Evolutionary conservation across 208 protist species (phyloP).

Genomic region (Leishmania major): DNA sequence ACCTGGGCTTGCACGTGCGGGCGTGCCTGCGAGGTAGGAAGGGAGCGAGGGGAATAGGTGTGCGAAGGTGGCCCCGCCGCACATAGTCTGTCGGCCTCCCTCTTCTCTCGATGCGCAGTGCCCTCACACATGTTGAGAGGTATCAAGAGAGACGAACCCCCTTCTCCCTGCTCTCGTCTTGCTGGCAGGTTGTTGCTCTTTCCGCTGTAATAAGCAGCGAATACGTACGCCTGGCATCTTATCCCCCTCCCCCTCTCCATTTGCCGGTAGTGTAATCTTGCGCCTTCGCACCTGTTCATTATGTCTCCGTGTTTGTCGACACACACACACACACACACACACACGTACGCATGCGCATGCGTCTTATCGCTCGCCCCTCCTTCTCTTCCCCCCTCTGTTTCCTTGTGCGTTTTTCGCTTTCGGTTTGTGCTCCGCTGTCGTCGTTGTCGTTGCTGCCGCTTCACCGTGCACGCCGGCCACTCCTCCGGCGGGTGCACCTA

Average conservation of each 20-base stretch:
- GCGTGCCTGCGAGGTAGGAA: background rate
- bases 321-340: background rate
- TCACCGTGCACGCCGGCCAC: background rate
- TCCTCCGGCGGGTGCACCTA: background rate
- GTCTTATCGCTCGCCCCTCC: background rate
- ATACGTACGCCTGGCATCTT: background rate
- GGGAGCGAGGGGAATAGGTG: background rate
- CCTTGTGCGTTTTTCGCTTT: background rate
- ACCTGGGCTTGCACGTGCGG: background rate
- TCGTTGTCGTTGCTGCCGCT: background rate
- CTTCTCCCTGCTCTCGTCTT: background rate
- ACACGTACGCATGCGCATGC: background rate
- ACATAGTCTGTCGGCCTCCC: background rate
- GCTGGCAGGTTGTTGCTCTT: background rate
- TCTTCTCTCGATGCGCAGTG: background rate
- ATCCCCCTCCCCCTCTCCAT: background rate
- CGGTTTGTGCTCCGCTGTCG: background rate
- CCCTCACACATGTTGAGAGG: background rate
- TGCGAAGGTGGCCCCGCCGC: background rate
- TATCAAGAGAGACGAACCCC: background rate
- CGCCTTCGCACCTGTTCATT: no score
- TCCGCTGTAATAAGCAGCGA: background rate
- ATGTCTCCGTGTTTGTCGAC: background rate
- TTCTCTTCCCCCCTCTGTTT: background rate
- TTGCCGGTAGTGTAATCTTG: background rate